Evolutionary conservation across 2,329 filamentous ascomycete genomes (phyloP).

Genomic region (Venturiaceae sp.): DNA sequence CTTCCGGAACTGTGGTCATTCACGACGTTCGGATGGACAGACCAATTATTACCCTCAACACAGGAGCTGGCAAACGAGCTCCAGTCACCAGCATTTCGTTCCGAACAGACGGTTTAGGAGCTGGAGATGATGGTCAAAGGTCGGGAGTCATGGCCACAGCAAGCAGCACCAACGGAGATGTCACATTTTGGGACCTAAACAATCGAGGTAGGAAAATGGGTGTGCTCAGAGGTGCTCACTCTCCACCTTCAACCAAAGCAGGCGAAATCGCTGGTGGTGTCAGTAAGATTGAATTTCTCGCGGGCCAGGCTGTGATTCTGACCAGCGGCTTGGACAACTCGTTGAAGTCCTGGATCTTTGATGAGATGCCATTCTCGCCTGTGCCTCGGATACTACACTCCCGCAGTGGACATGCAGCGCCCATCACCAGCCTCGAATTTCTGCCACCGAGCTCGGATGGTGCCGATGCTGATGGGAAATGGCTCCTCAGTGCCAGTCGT

Average conservation of each 20-base stretch:
- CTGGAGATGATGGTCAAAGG: slow-evolving; percentile 72
- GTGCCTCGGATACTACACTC: slow-evolving; percentile 77
- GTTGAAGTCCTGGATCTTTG: slow-evolving; percentile 93
- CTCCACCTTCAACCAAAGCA: slow-evolving; percentile 52
- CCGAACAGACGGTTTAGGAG: slow-evolving; percentile 78
- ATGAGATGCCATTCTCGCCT: slow-evolving; percentile 81
- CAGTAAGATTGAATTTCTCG: slow-evolving; percentile 79
- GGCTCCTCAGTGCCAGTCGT: slow-evolving; percentile 80
- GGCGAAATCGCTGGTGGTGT: slow-evolving; percentile 59
- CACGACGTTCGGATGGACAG: slow-evolving; percentile 76
- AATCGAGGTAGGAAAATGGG: slow-evolving; percentile 78
- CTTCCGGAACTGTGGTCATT: slow-evolving; percentile 66
- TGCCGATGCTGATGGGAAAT: slow-evolving; percentile 80
- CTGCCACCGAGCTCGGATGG: slow-evolving; percentile 83
- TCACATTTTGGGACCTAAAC: slow-evolving; percentile 95
- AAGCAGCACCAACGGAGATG: slow-evolving; percentile 67
- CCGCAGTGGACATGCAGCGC: slow-evolving; percentile 79
- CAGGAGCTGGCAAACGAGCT: slow-evolving; percentile 48
- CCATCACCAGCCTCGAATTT: slow-evolving; percentile 75
- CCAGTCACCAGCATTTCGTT: slow-evolving; percentile 80
- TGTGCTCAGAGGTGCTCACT: slow-evolving; percentile 79
- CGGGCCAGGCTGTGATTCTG: slow-evolving; percentile 80
- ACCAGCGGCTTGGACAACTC: slow-evolving; percentile 91
- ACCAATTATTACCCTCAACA: slow-evolving; percentile 57
- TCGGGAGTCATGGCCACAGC: slow-evolving; percentile 93